Evolutionary conservation across 441 rosid species (phyloP), one percentile per base, ranked within the genome.

Genomic region (Theobroma grandiflorum): DNA sequence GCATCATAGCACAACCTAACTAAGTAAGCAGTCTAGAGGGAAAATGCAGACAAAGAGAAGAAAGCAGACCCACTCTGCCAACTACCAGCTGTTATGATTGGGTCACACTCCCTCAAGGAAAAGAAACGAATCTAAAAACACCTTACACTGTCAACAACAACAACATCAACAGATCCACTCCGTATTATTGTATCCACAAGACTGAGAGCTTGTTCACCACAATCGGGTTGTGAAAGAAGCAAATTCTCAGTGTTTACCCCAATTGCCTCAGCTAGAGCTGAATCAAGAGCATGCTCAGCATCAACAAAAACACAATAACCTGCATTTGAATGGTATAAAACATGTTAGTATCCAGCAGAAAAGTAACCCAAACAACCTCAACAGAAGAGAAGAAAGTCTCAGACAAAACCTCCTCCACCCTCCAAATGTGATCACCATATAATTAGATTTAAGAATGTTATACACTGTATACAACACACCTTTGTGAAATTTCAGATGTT

Each of bases 251-350:
- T 97, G 77, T 91, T 89, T 49, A 97, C 98, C 26, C 99, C 98
- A 15, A 95, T 93, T 74, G 95, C 81, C 85, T 92, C 80, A 18
- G 98, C 99, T 20, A 95, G 77, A 37, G 97, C 84, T 62, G 98
- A 87, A 83, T 97, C 98, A 84, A 97, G 98, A 76, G 99, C 98
- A 89, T 97, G 98, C 90, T 97, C 98, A 40, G 98, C 98, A 80
- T 95, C 99, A 47, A 97, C 91, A 84, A 95, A 97, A 72, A 91
- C 98, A 83, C 99, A 97, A 22, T 88, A 91, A 83, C 95, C 98
- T 95, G 87, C 81, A 82, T 62, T 81, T 68, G 74, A 84, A 80
- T 18, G 50, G 40, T 74, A 72, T 1, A 65, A 62, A 38, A 37
- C 22, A 52, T 59, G 33, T 86, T 69, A 82, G 72, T 35, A 65